These are phyloP conservation scores for Dipteronia sinensis DNA, from an alignment of 345 rosid genomes.

Conservation along the genomic window DNA sequence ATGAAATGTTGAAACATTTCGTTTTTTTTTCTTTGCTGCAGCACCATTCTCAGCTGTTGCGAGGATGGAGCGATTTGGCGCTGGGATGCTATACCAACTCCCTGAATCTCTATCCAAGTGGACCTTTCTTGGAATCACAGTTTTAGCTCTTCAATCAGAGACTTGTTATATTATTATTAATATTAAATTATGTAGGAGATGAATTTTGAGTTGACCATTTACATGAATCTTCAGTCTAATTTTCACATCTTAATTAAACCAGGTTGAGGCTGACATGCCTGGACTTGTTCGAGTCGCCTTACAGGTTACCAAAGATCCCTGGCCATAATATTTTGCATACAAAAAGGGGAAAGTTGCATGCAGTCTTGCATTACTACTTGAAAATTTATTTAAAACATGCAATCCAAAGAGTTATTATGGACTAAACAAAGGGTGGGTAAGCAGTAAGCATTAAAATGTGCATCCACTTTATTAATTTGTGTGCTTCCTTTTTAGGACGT, in stretches of 20 bases:
- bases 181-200: conserved; percentile 4
- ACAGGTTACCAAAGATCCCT: no score
- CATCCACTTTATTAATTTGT: no score
- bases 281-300: background rate
- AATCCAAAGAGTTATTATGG: background rate
- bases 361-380: no score
- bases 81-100: conserved; percentile 66
- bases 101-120: conserved; percentile 12
- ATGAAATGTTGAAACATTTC: conserved; percentile 1
- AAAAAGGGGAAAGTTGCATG: no score
- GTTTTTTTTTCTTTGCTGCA: conserved; percentile 35
- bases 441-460: no score
- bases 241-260: background rate
- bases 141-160: background rate
- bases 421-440: no score
- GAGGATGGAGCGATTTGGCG: conserved; percentile 98
- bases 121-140: background rate
- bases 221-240: background rate
- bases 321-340: no score
- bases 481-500: no score
- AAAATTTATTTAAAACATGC: background rate
- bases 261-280: background rate
- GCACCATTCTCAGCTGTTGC: conserved; percentile 90
- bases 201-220: conserved; percentile 3
- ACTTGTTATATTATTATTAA: background rate